phyloP scores from a whole-genome alignment of 2,329 filamentous ascomycete genomes.

The Fusarium verrucosum region DNA sequence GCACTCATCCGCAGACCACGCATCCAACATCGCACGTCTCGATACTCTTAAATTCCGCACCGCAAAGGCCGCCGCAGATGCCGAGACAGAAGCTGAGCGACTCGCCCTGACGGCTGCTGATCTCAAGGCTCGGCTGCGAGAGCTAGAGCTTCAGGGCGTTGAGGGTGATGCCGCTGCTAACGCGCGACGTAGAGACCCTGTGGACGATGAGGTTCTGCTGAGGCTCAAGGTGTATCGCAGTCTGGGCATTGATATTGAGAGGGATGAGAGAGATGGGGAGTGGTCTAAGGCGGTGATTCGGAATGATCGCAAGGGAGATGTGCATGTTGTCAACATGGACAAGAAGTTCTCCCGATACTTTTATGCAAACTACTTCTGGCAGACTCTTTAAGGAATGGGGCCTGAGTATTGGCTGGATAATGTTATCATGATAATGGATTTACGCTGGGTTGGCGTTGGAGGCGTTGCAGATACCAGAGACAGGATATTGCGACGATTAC shows the following conservation, averaged over 20 bases:
- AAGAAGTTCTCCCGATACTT: slow-evolving; percentile 91
- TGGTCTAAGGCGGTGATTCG: slow-evolving; percentile 87
- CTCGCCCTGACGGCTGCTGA: slow-evolving; percentile 80
- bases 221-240: slow-evolving; percentile 91
- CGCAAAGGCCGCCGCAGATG: slow-evolving; percentile 88
- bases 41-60: slow-evolving; percentile 95
- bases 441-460: slow-evolving; percentile 12
- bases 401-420: background rate
- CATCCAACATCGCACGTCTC: slow-evolving; percentile 82
- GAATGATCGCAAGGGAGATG: slow-evolving; percentile 87
- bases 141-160: slow-evolving; percentile 86
- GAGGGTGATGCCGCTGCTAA: slow-evolving; percentile 66
- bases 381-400: slow-evolving; percentile 70
- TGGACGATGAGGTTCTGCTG: slow-evolving; percentile 73
- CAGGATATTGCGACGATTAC: background rate
- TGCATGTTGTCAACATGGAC: slow-evolving; percentile 94
- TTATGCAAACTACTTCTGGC: slow-evolving; percentile 97
- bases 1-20: slow-evolving; percentile 83
- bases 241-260: slow-evolving; percentile 87
- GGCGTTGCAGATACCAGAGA: slow-evolving; percentile 39
- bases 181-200: slow-evolving; percentile 52
- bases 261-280: slow-evolving; percentile 76
- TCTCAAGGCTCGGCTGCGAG: slow-evolving; percentile 77
- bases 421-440: slow-evolving; percentile 22
- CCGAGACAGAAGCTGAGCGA: slow-evolving; percentile 96